Evolutionary conservation across 257 asterid genomes (phyloP).

Genomic region (Jaltomata sinuosa): DNA sequence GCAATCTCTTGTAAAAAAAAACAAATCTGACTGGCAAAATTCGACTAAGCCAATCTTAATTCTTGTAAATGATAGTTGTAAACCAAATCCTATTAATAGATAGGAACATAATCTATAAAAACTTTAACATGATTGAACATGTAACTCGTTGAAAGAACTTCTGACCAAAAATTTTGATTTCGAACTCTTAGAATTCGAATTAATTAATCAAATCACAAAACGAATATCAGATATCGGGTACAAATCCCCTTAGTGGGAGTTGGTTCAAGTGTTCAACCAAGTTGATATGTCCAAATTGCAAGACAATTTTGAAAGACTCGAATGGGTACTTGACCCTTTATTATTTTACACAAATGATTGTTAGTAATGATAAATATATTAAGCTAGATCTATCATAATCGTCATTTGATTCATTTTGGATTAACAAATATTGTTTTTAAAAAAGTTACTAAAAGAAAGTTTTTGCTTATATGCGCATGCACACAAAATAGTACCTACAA

Average conservation of each 20-base stretch:
- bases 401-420: neutral
- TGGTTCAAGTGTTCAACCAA: neutral
- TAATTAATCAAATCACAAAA: neutral
- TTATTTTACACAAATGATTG: neutral
- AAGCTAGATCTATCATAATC: neutral
- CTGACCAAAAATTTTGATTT: neutral
- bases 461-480: neutral
- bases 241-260: neutral
- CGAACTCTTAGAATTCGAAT: neutral
- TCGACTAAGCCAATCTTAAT: too few species aligned
- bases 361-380: neutral
- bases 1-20: too few species aligned
- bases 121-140: neutral
- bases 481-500: neutral
- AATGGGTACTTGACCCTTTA: conserved; percentile 1
- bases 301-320: neutral
- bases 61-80: too few species aligned
- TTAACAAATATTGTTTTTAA: neutral
- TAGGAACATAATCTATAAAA: neutral
- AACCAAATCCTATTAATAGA: too few species aligned
- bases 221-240: neutral
- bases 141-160: neutral
- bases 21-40: too few species aligned
- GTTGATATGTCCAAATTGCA: neutral
- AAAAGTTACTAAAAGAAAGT: neutral